Base-by-base conservation (phyloP, 805 yeast genomes). In the Yamadazyma laniorum region DNA sequence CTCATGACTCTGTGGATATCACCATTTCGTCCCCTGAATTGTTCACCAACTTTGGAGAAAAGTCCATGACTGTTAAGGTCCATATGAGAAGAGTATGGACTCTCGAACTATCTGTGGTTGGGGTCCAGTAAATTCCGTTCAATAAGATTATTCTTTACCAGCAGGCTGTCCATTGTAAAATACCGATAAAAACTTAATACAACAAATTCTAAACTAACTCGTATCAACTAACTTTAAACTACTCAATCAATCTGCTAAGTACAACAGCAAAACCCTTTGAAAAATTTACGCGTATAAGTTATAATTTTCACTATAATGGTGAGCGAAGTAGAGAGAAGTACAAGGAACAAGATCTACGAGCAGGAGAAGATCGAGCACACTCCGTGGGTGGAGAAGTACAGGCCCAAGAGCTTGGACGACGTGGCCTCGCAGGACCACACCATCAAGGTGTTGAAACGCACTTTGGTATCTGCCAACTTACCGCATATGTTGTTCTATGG, bases 1-100 rank as follows among this genome's bases (percentile, higher is more conserved):
- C 86, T 5, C 78, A 80, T 56, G 77, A 79, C 30, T 67, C 61
- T 19, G 61, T 77, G 15, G 80, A 77, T 6, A 58, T 77, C 16
- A 61, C 61, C 25, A 47, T 75, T 4, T 23, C 28, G 3, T 44
- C 56, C 49, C 52, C 47, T 17, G 58, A 55, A 28, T 29, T 51
- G 11, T 41, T 50, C 35, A 29, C 35, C 7, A 29, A 37, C 16
- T 52, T 23, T 30, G 44, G 28, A 22, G 63, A 53, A 15, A 6
- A 19, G 13, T 32, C 34, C n/a, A 58, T 68, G 2, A 40, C 35
- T 12, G 77, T 89, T 18, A 81, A 77, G 51, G 79, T 90, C 13
- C 97, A 93, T 55, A 80, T 87, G 40, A 79, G 99, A 49, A 74
- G 98, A 49, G 97, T 91, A 14, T 93, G 99, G 99, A 93, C 99